Conservation (phyloP, 441 rosid species). For the Gossypium trilobum region DNA sequence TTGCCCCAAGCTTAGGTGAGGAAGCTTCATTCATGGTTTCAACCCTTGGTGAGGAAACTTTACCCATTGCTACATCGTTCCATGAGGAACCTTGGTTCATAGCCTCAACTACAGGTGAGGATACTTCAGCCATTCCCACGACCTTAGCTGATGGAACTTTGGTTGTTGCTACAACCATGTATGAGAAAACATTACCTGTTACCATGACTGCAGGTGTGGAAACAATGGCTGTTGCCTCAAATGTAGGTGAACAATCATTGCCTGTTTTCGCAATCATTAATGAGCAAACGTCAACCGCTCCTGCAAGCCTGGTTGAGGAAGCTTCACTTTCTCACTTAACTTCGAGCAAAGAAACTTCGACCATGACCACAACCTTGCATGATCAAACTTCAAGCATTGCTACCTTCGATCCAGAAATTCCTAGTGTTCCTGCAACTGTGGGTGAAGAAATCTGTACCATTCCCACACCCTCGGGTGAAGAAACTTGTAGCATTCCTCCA, state of each 20-base stretch:
- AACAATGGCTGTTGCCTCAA: not conserved
- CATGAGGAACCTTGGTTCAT: constrained; percentile 20
- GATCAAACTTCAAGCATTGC: constrained; percentile 3
- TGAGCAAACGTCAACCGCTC: not conserved
- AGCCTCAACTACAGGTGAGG: constrained; percentile 32
- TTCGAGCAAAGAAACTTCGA: not conserved
- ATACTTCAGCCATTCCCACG: constrained; percentile 25
- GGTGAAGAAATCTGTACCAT: not conserved
- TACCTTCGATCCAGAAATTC: not conserved
- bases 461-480: not conserved
- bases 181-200: not conserved
- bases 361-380: not conserved
- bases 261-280: not conserved
- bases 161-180: not conserved
- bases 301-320: not conserved
- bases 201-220: not conserved
- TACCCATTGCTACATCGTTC: constrained; percentile 10
- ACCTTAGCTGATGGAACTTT: not conserved
- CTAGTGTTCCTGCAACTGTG: not conserved
- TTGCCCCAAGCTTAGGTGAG: constrained; percentile 3
- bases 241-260: not conserved
- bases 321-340: not conserved
- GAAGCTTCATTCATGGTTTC: constrained; percentile 23
- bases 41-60: constrained; percentile 17
- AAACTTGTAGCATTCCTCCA: not conserved